Conservation (phyloP, 371 early-diverging fungal species). For the Mortierella sp. region DNA sequence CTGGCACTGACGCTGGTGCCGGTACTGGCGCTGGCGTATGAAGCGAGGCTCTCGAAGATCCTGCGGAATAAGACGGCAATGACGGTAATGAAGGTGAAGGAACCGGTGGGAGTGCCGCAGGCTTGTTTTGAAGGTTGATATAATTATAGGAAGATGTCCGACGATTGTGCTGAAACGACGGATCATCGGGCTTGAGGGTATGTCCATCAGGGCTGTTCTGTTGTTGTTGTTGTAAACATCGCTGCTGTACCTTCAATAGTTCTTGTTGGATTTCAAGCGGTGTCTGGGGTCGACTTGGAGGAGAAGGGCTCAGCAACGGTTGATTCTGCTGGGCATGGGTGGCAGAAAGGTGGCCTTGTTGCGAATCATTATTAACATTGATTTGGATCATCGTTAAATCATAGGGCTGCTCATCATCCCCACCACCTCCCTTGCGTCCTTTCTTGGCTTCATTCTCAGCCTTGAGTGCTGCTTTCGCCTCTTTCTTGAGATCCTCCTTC, state of each 20-base stretch:
- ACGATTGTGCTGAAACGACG: constrained; percentile 25
- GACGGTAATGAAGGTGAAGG: constrained; percentile 45
- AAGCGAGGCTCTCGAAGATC: constrained; percentile 3
- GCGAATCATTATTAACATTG: constrained; percentile 43
- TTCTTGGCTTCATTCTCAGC: constrained; percentile 27
- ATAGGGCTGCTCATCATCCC: constrained; percentile 31
- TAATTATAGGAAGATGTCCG: constrained; percentile 35
- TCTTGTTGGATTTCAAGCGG: constrained; percentile 37
- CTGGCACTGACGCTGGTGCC: too few relatives aligned
- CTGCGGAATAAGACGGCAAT: constrained; percentile 11
- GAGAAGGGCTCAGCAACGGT: background rate
- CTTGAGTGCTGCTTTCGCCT: constrained; percentile 33
- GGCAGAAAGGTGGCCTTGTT: too few relatives aligned
- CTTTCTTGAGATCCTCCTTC: constrained; percentile 31
- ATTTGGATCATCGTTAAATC: constrained; percentile 46
- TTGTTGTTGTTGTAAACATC: background rate
- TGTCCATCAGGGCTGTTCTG: background rate
- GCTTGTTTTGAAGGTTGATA: constrained; percentile 10
- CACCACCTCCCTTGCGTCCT: constrained; percentile 2
- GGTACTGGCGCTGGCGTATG: background rate
- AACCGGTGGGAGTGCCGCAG: constrained; percentile 23
- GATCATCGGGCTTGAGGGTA: constrained; percentile 20
- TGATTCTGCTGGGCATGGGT: background rate
- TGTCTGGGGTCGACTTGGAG: constrained; percentile 6
- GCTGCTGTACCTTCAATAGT: constrained; percentile 15